Percentiles rank a stretch among this genome's conserved stretches.
These are phyloP conservation scores for Aspergillus hancockii DNA, from an alignment of 495 filamentous ascomycete genomes.

Conservation along the genomic window DNA sequence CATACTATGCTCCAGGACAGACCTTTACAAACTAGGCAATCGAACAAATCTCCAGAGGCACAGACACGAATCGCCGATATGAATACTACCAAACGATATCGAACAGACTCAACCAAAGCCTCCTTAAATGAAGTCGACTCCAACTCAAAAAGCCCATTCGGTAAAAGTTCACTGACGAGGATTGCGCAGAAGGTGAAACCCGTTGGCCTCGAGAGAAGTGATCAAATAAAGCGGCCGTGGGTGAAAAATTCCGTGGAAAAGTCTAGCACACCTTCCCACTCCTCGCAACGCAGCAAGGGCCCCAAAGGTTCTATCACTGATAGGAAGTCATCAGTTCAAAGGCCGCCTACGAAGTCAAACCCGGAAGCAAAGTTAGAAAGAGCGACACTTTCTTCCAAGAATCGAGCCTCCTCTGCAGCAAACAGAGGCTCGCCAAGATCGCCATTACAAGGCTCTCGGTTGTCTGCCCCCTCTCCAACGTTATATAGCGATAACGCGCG, in stretches of 20 bases:
- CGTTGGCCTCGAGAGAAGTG: constrained; percentile 26
- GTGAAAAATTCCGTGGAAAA: constrained; percentile 20
- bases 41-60: not conserved
- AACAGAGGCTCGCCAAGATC: constrained; percentile 44
- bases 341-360: constrained; percentile 12
- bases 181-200: constrained; percentile 41
- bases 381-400: constrained; percentile 3
- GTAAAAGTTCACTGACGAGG: constrained; percentile 34
- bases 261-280: constrained; percentile 15
- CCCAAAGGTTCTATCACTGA: constrained; percentile 23
- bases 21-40: not conserved
- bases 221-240: constrained; percentile 26
- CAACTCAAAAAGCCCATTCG: constrained; percentile 19
- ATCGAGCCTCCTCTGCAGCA: constrained; percentile 23
- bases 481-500: constrained; percentile 23
- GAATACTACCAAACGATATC: not conserved
- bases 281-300: constrained; percentile 15
- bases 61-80: not conserved
- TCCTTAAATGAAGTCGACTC: constrained; percentile 15
- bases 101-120: constrained; percentile 4
- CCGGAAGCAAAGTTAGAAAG: constrained; percentile 19
- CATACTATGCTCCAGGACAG: not conserved
- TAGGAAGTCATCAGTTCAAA: constrained; percentile 25
- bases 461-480: constrained; percentile 24
- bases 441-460: constrained; percentile 32